Evolutionary conservation across 176 grass and related monocot genomes (phyloP).

Genomic region (Oryza brachyantha): DNA sequence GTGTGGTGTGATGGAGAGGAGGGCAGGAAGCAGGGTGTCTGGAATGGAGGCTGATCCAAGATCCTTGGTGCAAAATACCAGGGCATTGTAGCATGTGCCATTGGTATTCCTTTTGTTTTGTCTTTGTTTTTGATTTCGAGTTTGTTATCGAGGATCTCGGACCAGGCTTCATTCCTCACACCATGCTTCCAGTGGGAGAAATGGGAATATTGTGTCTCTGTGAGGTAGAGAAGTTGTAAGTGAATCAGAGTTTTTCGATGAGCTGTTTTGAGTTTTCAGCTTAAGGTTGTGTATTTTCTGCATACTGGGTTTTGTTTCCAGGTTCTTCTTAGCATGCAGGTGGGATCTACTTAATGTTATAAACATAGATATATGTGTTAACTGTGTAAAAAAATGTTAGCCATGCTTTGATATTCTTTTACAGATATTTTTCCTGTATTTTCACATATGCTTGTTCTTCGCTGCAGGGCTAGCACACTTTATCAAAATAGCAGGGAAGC

Average conservation of each 20-base stretch:
- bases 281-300: background rate
- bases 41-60: constrained; percentile 61
- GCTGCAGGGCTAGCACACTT: background rate
- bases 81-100: background rate
- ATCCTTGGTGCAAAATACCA: background rate
- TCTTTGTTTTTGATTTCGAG: background rate
- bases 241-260: background rate
- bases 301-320: background rate
- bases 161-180: constrained; percentile 55
- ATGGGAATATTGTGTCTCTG: background rate
- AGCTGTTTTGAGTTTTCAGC: background rate
- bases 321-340: background rate
- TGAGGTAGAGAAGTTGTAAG: background rate
- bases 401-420: background rate
- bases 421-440: background rate
- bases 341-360: background rate
- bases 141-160: constrained; percentile 15
- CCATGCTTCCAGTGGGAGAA: background rate
- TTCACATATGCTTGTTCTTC: background rate
- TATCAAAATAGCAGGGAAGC: background rate
- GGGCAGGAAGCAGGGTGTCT: constrained; percentile 28
- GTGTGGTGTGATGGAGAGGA: background rate
- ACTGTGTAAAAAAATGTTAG: background rate
- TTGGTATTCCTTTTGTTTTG: background rate
- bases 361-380: background rate